Base-by-base conservation (phyloP, 331 rosid genomes). In the Prunus yedoensis region DNA sequence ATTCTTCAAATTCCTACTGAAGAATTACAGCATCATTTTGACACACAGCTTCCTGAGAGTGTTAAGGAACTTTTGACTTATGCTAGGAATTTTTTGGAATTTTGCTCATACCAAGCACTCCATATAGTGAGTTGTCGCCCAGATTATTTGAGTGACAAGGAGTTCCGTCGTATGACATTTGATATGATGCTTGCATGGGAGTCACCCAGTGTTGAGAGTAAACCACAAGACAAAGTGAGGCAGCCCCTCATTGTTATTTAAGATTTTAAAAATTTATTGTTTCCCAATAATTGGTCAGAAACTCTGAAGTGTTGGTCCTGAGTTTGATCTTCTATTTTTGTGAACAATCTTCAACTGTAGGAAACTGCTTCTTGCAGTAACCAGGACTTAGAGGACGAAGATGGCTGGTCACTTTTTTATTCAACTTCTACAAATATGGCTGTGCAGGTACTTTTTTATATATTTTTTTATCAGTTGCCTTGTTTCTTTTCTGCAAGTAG, bases 131-230 rank as follows among this genome's bases (percentile, higher is more conserved):
- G 43, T 45, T 66, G 53, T 74, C 61, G 69, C 71, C 74, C 89
- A 0, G 86, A 90, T 84, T 94, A 82, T 84, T 64, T 94, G 80
- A 83, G 63, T 54, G 85, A 83, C 54, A 80, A 85, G 60, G 95
- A 89, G 11, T 86, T 94, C 63, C 90, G 93, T 20, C 87, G 83
- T 38, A 71, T 94, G 74, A 82, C 96, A 32, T 94, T 82, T 61
- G 98, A 94, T 77, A 90, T 90, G 88, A 94, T 94, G 99, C 93
- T 94, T 63, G 96, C 97, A 16, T 94, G 97, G 97, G 99, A 94
- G 60, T 84, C 88, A 45, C 97, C 99, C 16, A 79, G 85, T 71
- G 87, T 83, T 45, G 77, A 86, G 74, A 80, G 79, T 58, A 79
- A 82, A 73, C 73, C 75, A n/a, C 20, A 66, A 23, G 71, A 75